Conservation (phyloP, 441 rosid genomes). For the Euphorbia celastroides region DNA sequence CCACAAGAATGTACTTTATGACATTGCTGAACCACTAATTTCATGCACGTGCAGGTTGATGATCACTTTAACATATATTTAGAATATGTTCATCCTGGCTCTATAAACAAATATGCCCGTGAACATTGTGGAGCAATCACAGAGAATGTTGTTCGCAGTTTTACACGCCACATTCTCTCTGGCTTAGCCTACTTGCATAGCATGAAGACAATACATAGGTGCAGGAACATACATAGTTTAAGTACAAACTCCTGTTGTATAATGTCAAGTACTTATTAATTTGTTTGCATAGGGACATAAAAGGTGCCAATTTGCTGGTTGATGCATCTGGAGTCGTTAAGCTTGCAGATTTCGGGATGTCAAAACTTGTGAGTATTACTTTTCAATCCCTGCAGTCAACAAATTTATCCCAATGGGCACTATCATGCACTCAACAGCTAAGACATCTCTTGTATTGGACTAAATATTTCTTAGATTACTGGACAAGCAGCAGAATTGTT, state of each 20-base stretch:
- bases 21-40: neutral
- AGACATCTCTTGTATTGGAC: neutral
- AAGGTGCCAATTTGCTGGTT: conserved; percentile 77
- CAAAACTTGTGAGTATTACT: conserved; percentile 46
- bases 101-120: conserved; percentile 70
- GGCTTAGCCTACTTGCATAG: conserved; percentile 86
- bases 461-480: conserved; percentile 12
- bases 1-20: neutral
- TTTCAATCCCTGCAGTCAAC: neutral
- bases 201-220: conserved; percentile 92
- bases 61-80: conserved; percentile 78
- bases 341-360: conserved; percentile 68
- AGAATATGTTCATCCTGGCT: conserved; percentile 92
- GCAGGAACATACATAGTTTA: neutral
- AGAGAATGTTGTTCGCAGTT: conserved; percentile 83
- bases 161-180: conserved; percentile 86
- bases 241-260: neutral
- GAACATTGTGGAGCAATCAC: conserved; percentile 85
- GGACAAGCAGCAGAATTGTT: conserved; percentile 42
- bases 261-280: too few species aligned
- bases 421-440: neutral
- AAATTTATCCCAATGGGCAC: neutral
- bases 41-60: conserved; percentile 45
- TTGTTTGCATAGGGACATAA: conserved; percentile 55
- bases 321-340: conserved; percentile 51